These are phyloP conservation scores for Epichloe aotearoae DNA, from an alignment of 2,329 filamentous ascomycete species.

Conservation along the genomic window DNA sequence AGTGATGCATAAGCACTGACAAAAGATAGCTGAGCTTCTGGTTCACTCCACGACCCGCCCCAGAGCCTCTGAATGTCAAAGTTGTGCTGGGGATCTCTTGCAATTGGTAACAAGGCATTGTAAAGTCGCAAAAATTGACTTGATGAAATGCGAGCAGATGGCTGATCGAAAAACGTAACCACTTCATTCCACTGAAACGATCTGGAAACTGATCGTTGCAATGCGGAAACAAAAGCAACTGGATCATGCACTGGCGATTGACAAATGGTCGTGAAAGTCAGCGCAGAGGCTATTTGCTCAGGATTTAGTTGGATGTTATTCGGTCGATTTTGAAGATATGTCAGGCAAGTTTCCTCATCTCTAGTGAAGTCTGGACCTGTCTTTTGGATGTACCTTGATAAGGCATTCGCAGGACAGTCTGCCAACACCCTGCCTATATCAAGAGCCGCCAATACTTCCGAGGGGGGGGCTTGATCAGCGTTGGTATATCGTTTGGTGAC, in stretches of 20 bases:
- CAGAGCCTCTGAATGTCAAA: conserved; percentile 83
- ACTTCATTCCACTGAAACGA: conserved; percentile 60
- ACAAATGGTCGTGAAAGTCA: conserved; percentile 54
- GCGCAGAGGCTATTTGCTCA: conserved; percentile 67
- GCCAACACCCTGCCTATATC: conserved; percentile 55
- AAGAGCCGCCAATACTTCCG: conserved; percentile 56
- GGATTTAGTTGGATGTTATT: conserved; percentile 54
- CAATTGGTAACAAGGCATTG: conserved; percentile 61
- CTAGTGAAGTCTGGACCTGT: conserved; percentile 63
- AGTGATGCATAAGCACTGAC: conserved; percentile 75
- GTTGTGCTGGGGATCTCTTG: conserved; percentile 31
- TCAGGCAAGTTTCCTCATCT: conserved; percentile 53
- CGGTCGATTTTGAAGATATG: conserved; percentile 39
- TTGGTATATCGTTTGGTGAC: conserved; percentile 55
- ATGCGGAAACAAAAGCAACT: conserved; percentile 43
- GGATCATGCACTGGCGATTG: conserved; percentile 41
- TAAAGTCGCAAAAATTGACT: conserved; percentile 74
- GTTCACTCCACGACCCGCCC: conserved; percentile 79
- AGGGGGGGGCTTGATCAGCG: conserved; percentile 53
- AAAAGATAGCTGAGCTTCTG: conserved; percentile 86
- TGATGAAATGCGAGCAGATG: conserved; percentile 60
- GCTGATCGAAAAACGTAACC: conserved; percentile 67
- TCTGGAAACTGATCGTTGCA: conserved; percentile 48
- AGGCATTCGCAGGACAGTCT: conserved; percentile 39
- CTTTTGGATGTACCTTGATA: conserved; percentile 58